These are phyloP conservation scores for Wallacemonas sp. DNA, from an alignment of 208 protist genomes.

Conservation along the genomic window DNA sequence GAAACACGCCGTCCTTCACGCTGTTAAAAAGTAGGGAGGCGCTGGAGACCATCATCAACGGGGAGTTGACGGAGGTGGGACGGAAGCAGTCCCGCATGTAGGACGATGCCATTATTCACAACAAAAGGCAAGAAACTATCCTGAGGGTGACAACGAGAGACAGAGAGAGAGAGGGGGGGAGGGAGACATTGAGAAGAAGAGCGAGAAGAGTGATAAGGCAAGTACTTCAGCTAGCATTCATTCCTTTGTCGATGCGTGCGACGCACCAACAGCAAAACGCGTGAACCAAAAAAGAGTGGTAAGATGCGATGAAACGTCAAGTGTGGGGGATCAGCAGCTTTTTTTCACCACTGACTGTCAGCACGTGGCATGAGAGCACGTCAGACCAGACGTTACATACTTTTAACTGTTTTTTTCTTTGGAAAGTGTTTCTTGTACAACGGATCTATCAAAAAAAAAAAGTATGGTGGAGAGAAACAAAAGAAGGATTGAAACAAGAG, in stretches of 20 bases:
- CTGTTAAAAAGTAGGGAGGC: constrained; percentile 74
- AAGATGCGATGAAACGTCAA: too few relatives aligned
- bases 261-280: not conserved
- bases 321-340: too few relatives aligned
- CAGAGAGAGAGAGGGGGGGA: not conserved
- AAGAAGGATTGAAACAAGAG: constrained; percentile 1
- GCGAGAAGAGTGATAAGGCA: not conserved
- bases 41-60: constrained; percentile 55
- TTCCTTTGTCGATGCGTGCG: not conserved
- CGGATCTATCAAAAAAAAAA: not conserved
- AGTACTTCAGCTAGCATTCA: not conserved
- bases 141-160: not conserved
- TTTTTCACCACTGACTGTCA: too few relatives aligned
- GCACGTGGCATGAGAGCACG: too few relatives aligned
- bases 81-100: constrained; percentile 41
- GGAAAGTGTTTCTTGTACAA: too few relatives aligned
- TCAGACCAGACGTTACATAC: too few relatives aligned
- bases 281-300: constrained; percentile 6
- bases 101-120: constrained; percentile 10
- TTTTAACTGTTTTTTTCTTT: too few relatives aligned
- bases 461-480: not conserved
- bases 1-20: constrained; percentile 56
- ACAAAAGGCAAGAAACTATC: not conserved
- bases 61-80: constrained; percentile 59
- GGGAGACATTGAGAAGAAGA: too few relatives aligned